Evolutionary conservation across 305 asterid genomes (phyloP).

Genomic region (Vinca major): DNA sequence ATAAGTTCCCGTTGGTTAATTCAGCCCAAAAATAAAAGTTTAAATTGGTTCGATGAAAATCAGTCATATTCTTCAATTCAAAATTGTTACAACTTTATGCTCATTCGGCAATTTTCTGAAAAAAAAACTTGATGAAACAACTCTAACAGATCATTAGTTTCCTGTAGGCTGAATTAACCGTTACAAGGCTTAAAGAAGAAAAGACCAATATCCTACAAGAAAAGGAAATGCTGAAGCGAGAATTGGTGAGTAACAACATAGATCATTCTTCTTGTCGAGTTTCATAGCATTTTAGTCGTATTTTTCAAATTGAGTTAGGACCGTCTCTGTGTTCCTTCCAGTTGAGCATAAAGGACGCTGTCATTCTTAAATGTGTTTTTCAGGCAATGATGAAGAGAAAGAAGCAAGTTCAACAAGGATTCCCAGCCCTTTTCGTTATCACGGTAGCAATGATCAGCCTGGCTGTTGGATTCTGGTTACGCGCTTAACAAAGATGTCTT

Average conservation of each 20-base stretch:
- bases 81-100: not conserved
- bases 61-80: too few species aligned
- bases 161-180: slow-evolving; percentile 48
- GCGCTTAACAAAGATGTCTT: slow-evolving; percentile 20
- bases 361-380: not conserved
- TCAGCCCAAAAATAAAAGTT: too few species aligned
- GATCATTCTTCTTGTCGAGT: not conserved
- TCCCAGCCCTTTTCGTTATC: slow-evolving; percentile 71
- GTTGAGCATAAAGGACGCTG: too few species aligned
- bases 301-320: too few species aligned
- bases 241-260: slow-evolving; percentile 40
- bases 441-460: slow-evolving; percentile 58
- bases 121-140: not conserved
- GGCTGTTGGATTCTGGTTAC: slow-evolving; percentile 40
- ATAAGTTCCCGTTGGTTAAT: too few species aligned
- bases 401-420: slow-evolving; percentile 49
- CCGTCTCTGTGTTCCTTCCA: too few species aligned
- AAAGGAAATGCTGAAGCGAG: slow-evolving; percentile 44
- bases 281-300: not conserved
- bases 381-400: slow-evolving; percentile 45
- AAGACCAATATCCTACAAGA: slow-evolving; percentile 31
- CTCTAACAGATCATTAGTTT: not conserved
- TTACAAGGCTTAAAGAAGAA: slow-evolving; percentile 54
- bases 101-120: not conserved
- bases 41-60: too few species aligned